Percentiles rank a stretch among this genome's conserved stretches.
Conservation (phyloP, 805 yeast genomes). For the Candida tallmaniae region DNA sequence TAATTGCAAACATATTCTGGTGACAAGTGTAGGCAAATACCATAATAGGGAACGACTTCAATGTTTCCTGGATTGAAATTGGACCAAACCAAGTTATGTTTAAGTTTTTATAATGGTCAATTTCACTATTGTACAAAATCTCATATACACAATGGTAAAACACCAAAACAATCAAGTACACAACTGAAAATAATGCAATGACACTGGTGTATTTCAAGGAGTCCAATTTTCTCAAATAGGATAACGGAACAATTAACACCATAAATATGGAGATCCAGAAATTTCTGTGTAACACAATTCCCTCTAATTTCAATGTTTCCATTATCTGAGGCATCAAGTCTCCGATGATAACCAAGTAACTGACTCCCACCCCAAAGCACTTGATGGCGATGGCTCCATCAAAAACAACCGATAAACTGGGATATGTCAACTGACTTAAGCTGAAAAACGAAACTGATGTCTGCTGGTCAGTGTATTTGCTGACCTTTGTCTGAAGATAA, state of each 20-base stretch:
- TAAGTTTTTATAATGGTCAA: conserved; percentile 16
- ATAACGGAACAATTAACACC: conserved; percentile 54
- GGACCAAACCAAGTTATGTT: conserved; percentile 34
- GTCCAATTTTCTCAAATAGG: conserved; percentile 59
- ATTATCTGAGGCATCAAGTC: conserved; percentile 65
- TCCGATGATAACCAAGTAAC: conserved; percentile 70
- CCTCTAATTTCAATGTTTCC: conserved; percentile 28
- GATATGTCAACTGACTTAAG: conserved; percentile 57
- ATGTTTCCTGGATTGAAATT: conserved; percentile 30
- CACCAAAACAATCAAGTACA: conserved; percentile 55
- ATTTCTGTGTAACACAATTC: conserved; percentile 31
- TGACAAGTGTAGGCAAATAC: conserved; percentile 81
- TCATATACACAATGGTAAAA: conserved; percentile 40
- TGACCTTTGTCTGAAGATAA: conserved; percentile 55
- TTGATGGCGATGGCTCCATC: conserved; percentile 72
- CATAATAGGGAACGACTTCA: conserved; percentile 67
- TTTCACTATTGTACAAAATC: no score
- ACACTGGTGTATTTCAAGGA: conserved; percentile 66
- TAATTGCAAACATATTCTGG: conserved; percentile 74
- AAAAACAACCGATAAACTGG: conserved; percentile 62
- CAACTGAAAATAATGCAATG: conserved; percentile 64
- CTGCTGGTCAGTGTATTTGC: conserved; percentile 42
- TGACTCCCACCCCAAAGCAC: conserved; percentile 74
- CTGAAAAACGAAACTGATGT: conserved; percentile 42
- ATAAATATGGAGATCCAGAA: conserved; percentile 54